phyloP scores from a whole-genome alignment of 805 yeast species.

The Isabelozyma pseudorhagii region DNA sequence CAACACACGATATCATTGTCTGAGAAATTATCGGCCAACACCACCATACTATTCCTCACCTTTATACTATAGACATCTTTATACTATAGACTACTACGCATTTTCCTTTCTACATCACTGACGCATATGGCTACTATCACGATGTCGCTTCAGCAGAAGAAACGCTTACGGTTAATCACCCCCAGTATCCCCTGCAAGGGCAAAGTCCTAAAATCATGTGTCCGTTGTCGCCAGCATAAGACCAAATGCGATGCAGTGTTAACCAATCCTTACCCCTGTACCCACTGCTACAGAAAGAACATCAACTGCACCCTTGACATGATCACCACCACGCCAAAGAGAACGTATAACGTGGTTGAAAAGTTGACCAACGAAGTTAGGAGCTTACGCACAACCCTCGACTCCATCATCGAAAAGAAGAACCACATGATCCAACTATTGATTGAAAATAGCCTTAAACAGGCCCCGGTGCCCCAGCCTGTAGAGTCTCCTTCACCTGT shows the following conservation, averaged over 20 bases:
- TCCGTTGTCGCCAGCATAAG: constrained; percentile 63
- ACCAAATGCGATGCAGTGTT: constrained; percentile 58
- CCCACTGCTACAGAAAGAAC: constrained; percentile 52
- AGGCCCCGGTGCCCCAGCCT: background rate
- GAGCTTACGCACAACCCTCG: constrained; percentile 18
- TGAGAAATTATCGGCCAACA: no score
- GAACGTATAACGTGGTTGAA: constrained; percentile 34
- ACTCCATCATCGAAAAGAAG: constrained; percentile 20
- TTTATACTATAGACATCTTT: background rate
- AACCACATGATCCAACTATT: constrained; percentile 11
- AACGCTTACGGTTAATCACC: constrained; percentile 10
- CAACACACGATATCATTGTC: background rate
- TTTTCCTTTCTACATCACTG: background rate
- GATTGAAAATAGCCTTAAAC: constrained; percentile 5
- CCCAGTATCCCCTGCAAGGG: constrained; percentile 4
- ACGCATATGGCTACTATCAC: constrained; percentile 1
- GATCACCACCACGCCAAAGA: constrained; percentile 47
- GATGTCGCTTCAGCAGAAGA: constrained; percentile 13
- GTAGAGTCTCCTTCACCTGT: background rate
- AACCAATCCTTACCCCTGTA: constrained; percentile 54
- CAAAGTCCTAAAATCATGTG: constrained; percentile 51
- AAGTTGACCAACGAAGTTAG: constrained; percentile 23
- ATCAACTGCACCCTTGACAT: constrained; percentile 53
- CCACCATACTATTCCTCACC: no score
- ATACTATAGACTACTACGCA: background rate